These are phyloP conservation scores for Camelina sativa DNA, from an alignment of 345 rosid species.

Conservation along the genomic window DNA sequence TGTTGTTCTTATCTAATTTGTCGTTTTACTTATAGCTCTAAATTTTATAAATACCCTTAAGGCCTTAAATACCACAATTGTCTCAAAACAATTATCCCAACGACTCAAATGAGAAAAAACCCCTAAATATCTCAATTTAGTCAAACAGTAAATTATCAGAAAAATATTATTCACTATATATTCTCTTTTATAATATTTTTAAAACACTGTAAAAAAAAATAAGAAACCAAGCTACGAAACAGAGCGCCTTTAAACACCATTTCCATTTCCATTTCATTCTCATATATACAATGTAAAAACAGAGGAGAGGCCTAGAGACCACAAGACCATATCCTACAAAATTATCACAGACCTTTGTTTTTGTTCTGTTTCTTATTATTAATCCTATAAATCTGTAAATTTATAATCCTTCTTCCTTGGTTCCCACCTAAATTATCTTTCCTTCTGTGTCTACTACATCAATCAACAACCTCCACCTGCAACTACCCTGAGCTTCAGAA, in stretches of 20 bases:
- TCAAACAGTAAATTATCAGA: not conserved
- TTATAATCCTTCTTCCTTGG: constrained; percentile 24
- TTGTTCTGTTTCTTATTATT: constrained; percentile 30
- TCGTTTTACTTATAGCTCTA: too few species aligned
- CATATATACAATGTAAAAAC: constrained; percentile 36
- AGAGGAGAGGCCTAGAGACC: constrained; percentile 28
- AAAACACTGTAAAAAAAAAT: too few species aligned
- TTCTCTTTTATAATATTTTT: too few species aligned
- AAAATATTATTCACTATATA: too few species aligned
- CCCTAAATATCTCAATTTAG: too few species aligned
- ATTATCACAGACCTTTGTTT: constrained; percentile 39
- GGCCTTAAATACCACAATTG: too few species aligned
- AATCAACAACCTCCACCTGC: constrained; percentile 26
- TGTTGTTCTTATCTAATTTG: not conserved
- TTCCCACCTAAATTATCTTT: constrained; percentile 20
- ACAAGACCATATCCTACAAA: constrained; percentile 37
- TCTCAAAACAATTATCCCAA: too few species aligned
- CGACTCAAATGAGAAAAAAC: too few species aligned
- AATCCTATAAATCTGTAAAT: constrained; percentile 22
- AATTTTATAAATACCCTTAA: too few species aligned
- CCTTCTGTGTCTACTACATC: constrained; percentile 28
- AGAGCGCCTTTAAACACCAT: not conserved
- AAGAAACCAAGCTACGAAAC: not conserved
- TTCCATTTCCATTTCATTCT: constrained; percentile 24
- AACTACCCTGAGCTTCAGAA: constrained; percentile 26